Evolutionary conservation across 192 early-diverging fungal species (phyloP).

Genomic region (Entomortierella chlamydospora): DNA sequence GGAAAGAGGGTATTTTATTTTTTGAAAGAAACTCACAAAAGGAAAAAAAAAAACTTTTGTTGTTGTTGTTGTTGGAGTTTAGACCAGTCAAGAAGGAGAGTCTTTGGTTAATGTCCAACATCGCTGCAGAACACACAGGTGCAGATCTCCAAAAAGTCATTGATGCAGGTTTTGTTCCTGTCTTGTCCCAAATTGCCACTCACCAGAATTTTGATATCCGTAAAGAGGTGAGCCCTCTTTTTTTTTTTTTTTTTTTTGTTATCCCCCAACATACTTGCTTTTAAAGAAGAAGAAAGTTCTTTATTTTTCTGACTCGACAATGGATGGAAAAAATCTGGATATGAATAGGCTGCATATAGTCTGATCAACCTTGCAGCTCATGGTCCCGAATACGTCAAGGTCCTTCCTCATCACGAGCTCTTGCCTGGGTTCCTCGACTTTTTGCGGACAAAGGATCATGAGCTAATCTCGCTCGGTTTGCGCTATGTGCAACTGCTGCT

Average conservation of each 20-base stretch:
- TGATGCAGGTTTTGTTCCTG: slow-evolving; percentile 61
- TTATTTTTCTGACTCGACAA: background rate
- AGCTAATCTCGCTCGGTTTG: slow-evolving; percentile 72
- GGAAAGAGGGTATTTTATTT: background rate
- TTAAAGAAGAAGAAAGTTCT: background rate
- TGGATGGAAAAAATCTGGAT: too few relatives aligned
- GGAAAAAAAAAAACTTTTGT: background rate
- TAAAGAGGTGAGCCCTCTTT: slow-evolving; percentile 61
- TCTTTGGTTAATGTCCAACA: slow-evolving; percentile 77
- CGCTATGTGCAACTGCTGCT: slow-evolving; percentile 68
- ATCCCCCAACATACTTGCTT: too few relatives aligned
- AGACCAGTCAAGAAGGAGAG: slow-evolving; percentile 77
- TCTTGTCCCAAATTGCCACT: slow-evolving; percentile 67
- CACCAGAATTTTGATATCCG: slow-evolving; percentile 76
- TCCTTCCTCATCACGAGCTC: slow-evolving; percentile 57
- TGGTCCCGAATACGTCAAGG: slow-evolving; percentile 58
- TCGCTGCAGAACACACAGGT: slow-evolving; percentile 62
- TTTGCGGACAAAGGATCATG: slow-evolving; percentile 69
- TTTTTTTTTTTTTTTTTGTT: background rate
- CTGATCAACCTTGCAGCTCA: slow-evolving; percentile 71
- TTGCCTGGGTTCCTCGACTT: slow-evolving; percentile 68
- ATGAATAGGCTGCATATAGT: slow-evolving; percentile 66
- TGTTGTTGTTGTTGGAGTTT: background rate
- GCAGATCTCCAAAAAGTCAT: slow-evolving; percentile 63
- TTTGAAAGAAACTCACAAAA: background rate